Percentiles rank a stretch among this genome's conserved stretches.
Conservation (phyloP, 805 yeast genomes). For the Komagataella pseudopastoris region DNA sequence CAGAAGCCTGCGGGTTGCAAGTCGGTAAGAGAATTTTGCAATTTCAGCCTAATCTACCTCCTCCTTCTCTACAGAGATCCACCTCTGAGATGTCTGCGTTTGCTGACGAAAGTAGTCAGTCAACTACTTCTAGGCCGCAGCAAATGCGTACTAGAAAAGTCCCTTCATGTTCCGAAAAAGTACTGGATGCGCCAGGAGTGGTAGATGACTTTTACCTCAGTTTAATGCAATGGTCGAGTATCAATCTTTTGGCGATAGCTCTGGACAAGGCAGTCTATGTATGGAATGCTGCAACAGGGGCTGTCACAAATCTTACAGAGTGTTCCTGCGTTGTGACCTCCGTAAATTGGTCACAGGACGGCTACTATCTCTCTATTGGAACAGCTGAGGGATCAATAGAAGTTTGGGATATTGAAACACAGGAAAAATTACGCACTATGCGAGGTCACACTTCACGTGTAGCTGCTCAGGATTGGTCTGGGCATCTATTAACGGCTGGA, state of each 20-base stretch:
- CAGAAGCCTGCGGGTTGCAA: constrained; percentile 87
- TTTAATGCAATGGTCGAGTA: constrained; percentile 75
- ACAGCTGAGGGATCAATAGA: constrained; percentile 73
- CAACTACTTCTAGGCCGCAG: constrained; percentile 6
- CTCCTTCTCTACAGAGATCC: constrained; percentile 9
- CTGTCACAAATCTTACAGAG: constrained; percentile 54
- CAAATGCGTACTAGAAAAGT: constrained; percentile 58
- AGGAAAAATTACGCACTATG: constrained; percentile 67
- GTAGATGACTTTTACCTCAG: constrained; percentile 87
- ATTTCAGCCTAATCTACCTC: constrained; percentile 78
- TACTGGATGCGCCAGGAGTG: constrained; percentile 91
- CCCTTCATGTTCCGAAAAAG: constrained; percentile 83
- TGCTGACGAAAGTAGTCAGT: constrained; percentile 9
- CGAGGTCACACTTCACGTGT: constrained; percentile 62
- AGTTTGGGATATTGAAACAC: constrained; percentile 85
- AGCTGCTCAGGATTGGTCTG: constrained; percentile 77
- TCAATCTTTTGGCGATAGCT: constrained; percentile 79
- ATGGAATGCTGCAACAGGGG: constrained; percentile 83
- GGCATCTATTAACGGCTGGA: constrained; percentile 75
- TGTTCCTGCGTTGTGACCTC: constrained; percentile 49
- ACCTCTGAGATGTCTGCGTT: constrained; percentile 8
- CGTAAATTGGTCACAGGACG: constrained; percentile 85
- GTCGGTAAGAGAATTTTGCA: constrained; percentile 73
- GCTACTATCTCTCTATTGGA: constrained; percentile 75
- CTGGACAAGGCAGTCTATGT: constrained; percentile 72